Base-by-base conservation (phyloP, 2,329 filamentous ascomycete genomes). In the Neofusicoccum laricinum region DNA sequence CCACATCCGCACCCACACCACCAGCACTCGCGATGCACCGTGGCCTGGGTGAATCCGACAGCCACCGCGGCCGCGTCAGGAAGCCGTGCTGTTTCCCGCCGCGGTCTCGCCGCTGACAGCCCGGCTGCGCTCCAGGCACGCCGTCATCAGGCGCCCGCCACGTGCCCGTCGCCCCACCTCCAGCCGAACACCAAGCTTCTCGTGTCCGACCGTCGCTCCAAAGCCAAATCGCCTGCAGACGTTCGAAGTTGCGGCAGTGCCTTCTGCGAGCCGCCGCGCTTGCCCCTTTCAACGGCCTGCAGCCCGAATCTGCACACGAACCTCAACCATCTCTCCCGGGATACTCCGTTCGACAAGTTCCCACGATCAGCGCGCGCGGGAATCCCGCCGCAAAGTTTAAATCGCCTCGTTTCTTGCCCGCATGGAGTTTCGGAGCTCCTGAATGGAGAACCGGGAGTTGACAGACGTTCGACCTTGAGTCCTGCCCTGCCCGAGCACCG, bases 151-250 rank as follows among this genome's bases (percentile, higher is more conserved):
- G 55, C 55, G 55, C 17, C 55, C 55, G 15, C 41, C 55, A 59
- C 55, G 55, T 59, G 55, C 55, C 3, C 19, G 5, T 21, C n/a
- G 36, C 34, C 51, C 17, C 51, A 40, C 34, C 19, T 6, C 17
- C 55, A 58, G 30, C 41, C 55, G 21, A 34, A 59, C 55, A 46
- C 30, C 55, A 59, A 59, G 55, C 55, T 59, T 59, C 55, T 59
- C 55, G 55, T 46, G 40, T 59, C 55, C 41, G 55, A 34, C 55
- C 38, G 55, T 59, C 55, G 55, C 17, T 45, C 38, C 25, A 34
- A 41, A 59, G 55, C 55, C 55, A 59, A 59, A 59, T 58, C 41
- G 41, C 55, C 21, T 36, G n/a, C 40, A 45, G 55, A 59, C 55
- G 55, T 59, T 46, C 19, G 55, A 59, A 59, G 55, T 59, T 59